Evolutionary conservation across 106 monocot species (phyloP), one percentile per base, ranked within the genome.

Genomic region (Apostasia ramifera): DNA sequence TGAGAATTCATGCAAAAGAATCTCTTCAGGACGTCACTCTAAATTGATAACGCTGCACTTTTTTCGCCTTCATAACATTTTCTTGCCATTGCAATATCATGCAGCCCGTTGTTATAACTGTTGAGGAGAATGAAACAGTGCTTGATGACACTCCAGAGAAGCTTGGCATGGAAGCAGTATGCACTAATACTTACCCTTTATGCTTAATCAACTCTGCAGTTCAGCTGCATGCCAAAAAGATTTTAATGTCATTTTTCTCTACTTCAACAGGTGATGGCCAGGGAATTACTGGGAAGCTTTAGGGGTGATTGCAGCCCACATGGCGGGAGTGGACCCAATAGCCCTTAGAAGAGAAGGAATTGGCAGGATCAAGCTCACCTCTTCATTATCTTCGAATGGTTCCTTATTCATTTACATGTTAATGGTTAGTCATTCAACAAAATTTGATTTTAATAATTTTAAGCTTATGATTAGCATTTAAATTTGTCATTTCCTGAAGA

Each of bases 201-300:
- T 48, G 13, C 13, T 55, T 55, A 55, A 10, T 53, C 12, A 10
- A 10, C 8, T 7, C 12, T 53, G n/a, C 14, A 4, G 1, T n/a
- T 55, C 26, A 14, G 4, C 26, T 14, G 3, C 6, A 26, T 2
- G 1, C 3, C 13, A 55, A 15, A 55, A 61, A 55, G 44, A 55
- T 14, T 54, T 63, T 9, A 67, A 41, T 8, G 52, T 68, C 52
- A 3, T 40, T 59, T 1, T 42, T 47, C 3, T 55, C 51, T 71
- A 5, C 1, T 65, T 49, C 66, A 63, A 41, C 73, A 94, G 94
- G 70, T 86, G 55, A 82, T 80, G 40, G 92, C 84, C n/a, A 9
- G 60, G 70, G 39, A 95, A 92, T 76, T 95, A 95, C 57, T 95
- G 91, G 95, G 95, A 95, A 79, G 95, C 95, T 15, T 57, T 95